Evolutionary conservation across 331 rosid species (phyloP).

Genomic region (Quercus lobata): DNA sequence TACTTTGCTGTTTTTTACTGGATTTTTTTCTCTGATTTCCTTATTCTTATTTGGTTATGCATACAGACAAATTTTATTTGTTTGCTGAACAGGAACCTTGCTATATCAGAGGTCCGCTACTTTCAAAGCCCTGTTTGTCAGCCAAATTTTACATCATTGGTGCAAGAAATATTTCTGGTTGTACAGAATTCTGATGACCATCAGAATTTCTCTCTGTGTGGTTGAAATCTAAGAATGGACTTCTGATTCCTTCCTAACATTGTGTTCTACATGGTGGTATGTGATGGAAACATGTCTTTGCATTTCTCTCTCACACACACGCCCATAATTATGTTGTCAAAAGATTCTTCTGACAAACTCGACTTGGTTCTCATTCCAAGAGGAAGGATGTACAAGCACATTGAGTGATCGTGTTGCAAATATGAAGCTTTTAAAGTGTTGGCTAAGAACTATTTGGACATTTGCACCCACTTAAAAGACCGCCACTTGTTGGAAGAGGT

Average conservation of each 20-base stretch:
- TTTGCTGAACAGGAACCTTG: slow-evolving; percentile 52
- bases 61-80: neutral
- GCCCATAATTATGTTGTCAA: neutral
- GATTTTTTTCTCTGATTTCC: neutral
- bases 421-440: too few relatives aligned
- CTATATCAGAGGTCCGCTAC: slow-evolving; percentile 61
- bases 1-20: slow-evolving; percentile 21
- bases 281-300: neutral
- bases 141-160: slow-evolving; percentile 65
- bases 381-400: too few relatives aligned
- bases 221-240: neutral
- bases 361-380: too few relatives aligned
- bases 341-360: neutral
- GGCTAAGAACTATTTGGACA: too few relatives aligned
- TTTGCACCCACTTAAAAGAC: too few relatives aligned
- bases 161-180: slow-evolving; percentile 90
- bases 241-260: neutral
- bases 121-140: slow-evolving; percentile 48
- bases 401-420: too few relatives aligned
- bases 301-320: neutral
- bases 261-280: neutral
- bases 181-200: slow-evolving; percentile 79
- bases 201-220: slow-evolving; percentile 12
- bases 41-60: slow-evolving; percentile 2
- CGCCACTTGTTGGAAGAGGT: too few relatives aligned